A percentile compares a stretch with the other conserved stretches of the same genome.
phyloP scores from a whole-genome alignment of 2,329 filamentous ascomycete species.

The Neonectria hederae region DNA sequence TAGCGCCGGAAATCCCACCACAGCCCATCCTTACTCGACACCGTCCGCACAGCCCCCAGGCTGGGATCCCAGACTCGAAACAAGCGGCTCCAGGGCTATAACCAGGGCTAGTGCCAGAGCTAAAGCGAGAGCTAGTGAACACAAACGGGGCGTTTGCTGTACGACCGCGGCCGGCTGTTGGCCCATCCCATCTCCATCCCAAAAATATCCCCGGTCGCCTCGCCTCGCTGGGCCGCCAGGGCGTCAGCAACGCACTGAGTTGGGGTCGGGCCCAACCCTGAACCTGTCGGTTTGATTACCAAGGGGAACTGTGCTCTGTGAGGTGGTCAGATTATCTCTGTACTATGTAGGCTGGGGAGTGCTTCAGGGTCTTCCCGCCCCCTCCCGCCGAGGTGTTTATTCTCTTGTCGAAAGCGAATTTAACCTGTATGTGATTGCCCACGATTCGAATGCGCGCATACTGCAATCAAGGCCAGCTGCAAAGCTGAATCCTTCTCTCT shows the following conservation, averaged over 20 bases:
- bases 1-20: conserved; percentile 20
- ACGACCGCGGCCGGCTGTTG: conserved; percentile 3
- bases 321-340: conserved; percentile 9
- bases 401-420: neutral
- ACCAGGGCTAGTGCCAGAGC: conserved; percentile 1
- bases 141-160: neutral
- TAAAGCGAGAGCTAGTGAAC: neutral
- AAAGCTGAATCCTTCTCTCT: neutral
- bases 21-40: neutral
- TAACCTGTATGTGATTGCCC: neutral
- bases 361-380: conserved; percentile 9
- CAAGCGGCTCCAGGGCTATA: conserved; percentile 9
- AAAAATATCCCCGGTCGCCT: conserved; percentile 22
- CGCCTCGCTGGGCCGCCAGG: conserved; percentile 1
- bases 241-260: conserved; percentile 21
- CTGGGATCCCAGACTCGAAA: conserved; percentile 15
- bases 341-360: neutral
- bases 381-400: neutral
- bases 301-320: conserved; percentile 13
- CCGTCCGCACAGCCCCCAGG: conserved; percentile 22
- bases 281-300: conserved; percentile 19
- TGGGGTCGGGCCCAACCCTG: conserved; percentile 4
- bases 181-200: neutral
- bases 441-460: neutral
- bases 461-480: neutral